Evolutionary conservation across 2,329 filamentous ascomycete species (phyloP).

Genomic region (Sclerotinia borealis): DNA sequence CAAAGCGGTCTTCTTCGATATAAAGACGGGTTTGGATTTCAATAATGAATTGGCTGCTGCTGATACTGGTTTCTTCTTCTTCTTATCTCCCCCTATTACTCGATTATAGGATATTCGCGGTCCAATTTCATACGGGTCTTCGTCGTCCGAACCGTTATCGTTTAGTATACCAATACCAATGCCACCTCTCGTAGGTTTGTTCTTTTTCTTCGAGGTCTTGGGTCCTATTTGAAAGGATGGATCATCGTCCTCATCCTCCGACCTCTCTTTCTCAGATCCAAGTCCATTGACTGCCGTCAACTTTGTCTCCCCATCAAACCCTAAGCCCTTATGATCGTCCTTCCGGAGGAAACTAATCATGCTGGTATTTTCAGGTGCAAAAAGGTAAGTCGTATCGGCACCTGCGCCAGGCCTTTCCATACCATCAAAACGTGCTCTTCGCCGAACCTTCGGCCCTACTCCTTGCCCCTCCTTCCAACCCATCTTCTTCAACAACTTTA

Average conservation of each 20-base stretch:
- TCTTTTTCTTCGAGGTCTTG: constrained; percentile 41
- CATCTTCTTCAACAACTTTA: constrained; percentile 82
- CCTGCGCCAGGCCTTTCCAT: constrained; percentile 28
- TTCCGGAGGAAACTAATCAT: constrained; percentile 64
- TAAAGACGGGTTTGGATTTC: constrained; percentile 65
- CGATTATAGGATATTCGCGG: constrained; percentile 85
- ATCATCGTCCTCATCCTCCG: constrained; percentile 43
- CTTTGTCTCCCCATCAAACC: constrained; percentile 54
- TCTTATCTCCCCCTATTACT: constrained; percentile 74
- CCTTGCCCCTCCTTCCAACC: constrained; percentile 95
- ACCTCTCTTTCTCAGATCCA: constrained; percentile 31
- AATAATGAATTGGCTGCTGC: constrained; percentile 57
- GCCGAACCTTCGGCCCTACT: constrained; percentile 77
- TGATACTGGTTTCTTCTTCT: constrained; percentile 60
- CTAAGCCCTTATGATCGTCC: constrained; percentile 64
- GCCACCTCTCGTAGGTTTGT: constrained; percentile 50
- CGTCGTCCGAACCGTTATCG: constrained; percentile 89
- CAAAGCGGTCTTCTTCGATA: constrained; percentile 56
- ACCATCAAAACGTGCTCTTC: constrained; percentile 63
- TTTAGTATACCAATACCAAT: constrained; percentile 88
- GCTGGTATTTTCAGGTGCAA: constrained; percentile 74
- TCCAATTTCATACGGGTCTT: constrained; percentile 88
- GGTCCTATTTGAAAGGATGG: constrained; percentile 20
- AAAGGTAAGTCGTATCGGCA: constrained; percentile 54
- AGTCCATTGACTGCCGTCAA: constrained; percentile 36